Evolutionary conservation across 371 early-diverging fungal species (phyloP), one percentile per base, ranked within the genome.

Genomic region (Globomyces sp.): DNA sequence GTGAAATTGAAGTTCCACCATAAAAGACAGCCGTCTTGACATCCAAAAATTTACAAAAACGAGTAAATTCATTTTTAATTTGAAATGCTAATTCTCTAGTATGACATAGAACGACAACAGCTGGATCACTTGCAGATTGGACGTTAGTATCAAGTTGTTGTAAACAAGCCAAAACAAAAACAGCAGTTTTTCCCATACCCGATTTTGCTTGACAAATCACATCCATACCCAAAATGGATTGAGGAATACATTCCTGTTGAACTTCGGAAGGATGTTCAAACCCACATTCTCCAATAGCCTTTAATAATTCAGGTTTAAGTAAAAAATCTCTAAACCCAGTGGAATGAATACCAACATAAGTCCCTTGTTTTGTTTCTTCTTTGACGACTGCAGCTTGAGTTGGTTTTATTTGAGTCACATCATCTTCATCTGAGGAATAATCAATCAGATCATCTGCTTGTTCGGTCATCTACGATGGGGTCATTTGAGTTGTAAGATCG

Each of bases 121-220:
- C 47, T 10, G 81, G 81, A 24, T 71, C 75, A 36, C 63, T 45
- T 39, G 62, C 43, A 6, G 62, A 34, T 3, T 66, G 47, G 24
- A n/a, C 58, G 9, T 70, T 69, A 3, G 80, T 58, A 65, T 94
- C 94, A 50, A 98, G 86, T 78, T 98, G 95, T 80, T 99, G 96
- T 46, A 99, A 87, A 9, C 95, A 90, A 8, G 97, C 93, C 53
- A 99, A 84, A 3, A 98, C 96, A 78, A 99, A 99, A 46, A 98
- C 98, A 13, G 97, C 97, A 1, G 99, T 99, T 82, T 99, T 99
- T 71, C 99, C 99, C 93, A 98, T 94, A 78, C 99, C 99, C 68
- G 93, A 92, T 83, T 99, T 98, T 78, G 99, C 99, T 80, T 99
- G 99, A 81, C 96, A 97, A 48, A 99, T 85, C 50, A 99, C 94